phyloP scores from a whole-genome alignment of 305 asterid genomes.

The Fraxinus floribunda region DNA sequence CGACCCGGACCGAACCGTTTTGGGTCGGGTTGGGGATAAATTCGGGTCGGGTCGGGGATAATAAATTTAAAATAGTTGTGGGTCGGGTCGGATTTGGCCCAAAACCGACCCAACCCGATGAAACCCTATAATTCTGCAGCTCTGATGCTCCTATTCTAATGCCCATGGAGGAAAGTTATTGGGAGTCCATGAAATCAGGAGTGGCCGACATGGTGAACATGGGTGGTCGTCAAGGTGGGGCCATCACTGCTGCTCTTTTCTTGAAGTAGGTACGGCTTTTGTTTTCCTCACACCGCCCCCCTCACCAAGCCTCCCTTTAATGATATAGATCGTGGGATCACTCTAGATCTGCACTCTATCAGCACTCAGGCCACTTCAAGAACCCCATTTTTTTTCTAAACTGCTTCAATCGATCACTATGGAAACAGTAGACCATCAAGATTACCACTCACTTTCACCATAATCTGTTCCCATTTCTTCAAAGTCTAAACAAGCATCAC shows the following conservation, averaged over 20 bases:
- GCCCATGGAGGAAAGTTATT: constrained; percentile 91
- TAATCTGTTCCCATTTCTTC: neutral
- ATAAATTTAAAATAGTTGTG: too few species aligned
- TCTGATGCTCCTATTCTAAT: constrained; percentile 1
- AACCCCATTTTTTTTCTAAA: neutral
- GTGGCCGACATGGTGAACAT: constrained; percentile 98
- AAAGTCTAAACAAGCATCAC: too few species aligned
- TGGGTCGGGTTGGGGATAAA: too few species aligned
- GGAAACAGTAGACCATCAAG: neutral
- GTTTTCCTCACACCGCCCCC: neutral
- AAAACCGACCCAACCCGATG: too few species aligned
- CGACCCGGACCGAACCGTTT: too few species aligned
- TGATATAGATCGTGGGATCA: neutral
- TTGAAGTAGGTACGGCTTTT: constrained; percentile 69
- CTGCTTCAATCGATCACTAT: too few species aligned
- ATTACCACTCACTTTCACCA: neutral
- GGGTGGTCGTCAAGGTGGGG: constrained; percentile 90
- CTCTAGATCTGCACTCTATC: neutral
- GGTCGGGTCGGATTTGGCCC: too few species aligned
- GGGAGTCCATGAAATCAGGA: constrained; percentile 90
- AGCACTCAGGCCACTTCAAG: neutral
- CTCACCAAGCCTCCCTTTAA: neutral
- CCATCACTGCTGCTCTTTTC: constrained; percentile 94
- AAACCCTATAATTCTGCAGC: too few species aligned
- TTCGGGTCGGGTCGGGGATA: too few species aligned